Evolutionary conservation across 1,284 basidiomycete genomes (phyloP), one percentile per base, ranked within the genome.

Genomic region (Pyrrhoderma lamaoense): DNA sequence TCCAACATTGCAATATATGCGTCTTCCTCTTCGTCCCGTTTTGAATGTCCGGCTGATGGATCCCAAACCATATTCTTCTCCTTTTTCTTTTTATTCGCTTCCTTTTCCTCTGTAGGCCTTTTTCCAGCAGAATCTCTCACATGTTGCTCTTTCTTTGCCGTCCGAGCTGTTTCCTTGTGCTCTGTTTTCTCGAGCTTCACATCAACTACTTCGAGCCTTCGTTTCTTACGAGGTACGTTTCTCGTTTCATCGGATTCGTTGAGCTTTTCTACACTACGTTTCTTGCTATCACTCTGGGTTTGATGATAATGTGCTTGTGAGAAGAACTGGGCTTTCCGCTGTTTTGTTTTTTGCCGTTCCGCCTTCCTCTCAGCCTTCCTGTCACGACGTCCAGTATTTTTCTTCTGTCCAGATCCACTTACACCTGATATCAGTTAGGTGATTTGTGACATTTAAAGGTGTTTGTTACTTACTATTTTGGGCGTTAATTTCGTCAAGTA

Each of bases 1-100:
- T 55, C 53, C 13, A 55, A 40, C 38, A 52, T 37, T 13, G 44
- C 18, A 16, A 55, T 51, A 23, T 55, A 55, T 23, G 45, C 53
- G 36, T 55, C 53, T 36, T 55, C 53, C 37, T 54, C 52, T 14
- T 34, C 31, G 18, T 55, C 49, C 31, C 21, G 18, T 34, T 39
- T 42, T 18, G 51, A 40, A 19, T 45, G 45, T 21, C 21, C 19
- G 9, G 13, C 16, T 34, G 16, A 7, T 8, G 38, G 38, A 18
- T 22, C 16, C 27, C 27, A 31, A 31, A 5, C 27, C 27, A n/a
- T 34, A 31, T 5, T 5, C 11, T 31, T 11, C 39, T 18, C 42
- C 31, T 19, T 37, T 25, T 34, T 18, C 18, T 23, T 13, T 3
- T n/a, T 39, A 16, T 3, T 27, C 42, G 13, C 42, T 14, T 44